A percentile compares a stretch with the other conserved stretches of the same genome.
phyloP scores from a whole-genome alignment of 352 stramenopile species.

The Globisporangium uncinulatum region DNA sequence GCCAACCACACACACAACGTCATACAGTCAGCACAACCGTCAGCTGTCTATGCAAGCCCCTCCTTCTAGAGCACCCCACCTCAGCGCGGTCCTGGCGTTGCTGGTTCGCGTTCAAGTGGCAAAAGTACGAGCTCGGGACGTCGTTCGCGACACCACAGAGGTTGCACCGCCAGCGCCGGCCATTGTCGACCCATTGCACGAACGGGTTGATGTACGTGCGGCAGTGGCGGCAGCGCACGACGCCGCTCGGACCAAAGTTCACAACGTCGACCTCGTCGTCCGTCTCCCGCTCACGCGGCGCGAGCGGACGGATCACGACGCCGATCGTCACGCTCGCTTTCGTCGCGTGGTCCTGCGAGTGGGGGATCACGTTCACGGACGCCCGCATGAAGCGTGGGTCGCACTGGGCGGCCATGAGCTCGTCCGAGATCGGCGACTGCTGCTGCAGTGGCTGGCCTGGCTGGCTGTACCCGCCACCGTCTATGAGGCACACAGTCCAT shows the following conservation, averaged over 20 bases:
- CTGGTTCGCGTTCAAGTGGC: conserved; percentile 94
- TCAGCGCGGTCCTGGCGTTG: conserved; percentile 92
- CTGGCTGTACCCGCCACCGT: conserved; percentile 44
- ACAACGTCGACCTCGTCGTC: conserved; percentile 74
- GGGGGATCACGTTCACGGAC: conserved; percentile 65
- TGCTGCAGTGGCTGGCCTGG: conserved; percentile 43
- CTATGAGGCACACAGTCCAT: conserved; percentile 17
- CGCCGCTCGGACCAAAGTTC: conserved; percentile 81
- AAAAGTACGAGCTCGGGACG: conserved; percentile 96
- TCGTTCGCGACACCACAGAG: conserved; percentile 86
- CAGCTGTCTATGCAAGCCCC: neutral
- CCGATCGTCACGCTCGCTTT: conserved; percentile 84
- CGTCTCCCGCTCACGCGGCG: conserved; percentile 37
- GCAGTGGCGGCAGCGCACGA: conserved; percentile 86
- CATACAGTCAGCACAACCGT: neutral
- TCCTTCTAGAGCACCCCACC: conserved; percentile 65
- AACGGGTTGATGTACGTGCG: conserved; percentile 90
- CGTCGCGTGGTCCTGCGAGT: conserved; percentile 78
- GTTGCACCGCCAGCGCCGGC: conserved; percentile 84
- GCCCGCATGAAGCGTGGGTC: conserved; percentile 81
- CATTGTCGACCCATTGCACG: conserved; percentile 87
- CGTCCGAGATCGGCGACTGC: conserved; percentile 42
- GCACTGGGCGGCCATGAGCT: conserved; percentile 70
- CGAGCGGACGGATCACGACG: conserved; percentile 80
- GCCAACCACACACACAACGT: neutral